Evolutionary conservation across 2,329 filamentous ascomycete species (phyloP), one percentile per base, ranked within the genome.

Genomic region (Xylaria sp.): DNA sequence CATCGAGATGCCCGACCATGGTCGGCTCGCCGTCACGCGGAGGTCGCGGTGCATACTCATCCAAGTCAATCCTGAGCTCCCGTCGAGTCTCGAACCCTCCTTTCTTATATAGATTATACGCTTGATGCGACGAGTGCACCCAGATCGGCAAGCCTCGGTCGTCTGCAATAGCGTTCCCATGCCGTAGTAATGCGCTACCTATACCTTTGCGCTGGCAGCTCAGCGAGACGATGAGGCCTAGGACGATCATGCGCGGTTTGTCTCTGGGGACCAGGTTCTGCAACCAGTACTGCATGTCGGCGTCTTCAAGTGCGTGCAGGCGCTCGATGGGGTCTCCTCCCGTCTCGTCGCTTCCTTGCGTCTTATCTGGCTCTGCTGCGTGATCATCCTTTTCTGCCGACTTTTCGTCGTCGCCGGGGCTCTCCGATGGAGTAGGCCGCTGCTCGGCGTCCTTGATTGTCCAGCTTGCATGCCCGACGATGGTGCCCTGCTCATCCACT

Each of bases 111-210:
- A 67, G 65, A 32, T 65, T 61, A 53, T 70, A 72, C 18, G 69
- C 71, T 47, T 69, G 69, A 35, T 73, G 71, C 23, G 71, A 73
- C 12, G 71, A 73, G 29, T 72, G 71, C 29, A 69, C 69, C 69
- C 69, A 73, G 29, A 67, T 61, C 1, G 65, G 25, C 23, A 73
- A 51, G 5, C 69, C 63, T 16, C 65, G 13, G 3, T 58, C 54
- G 13, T 73, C 69, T 1, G 71, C 65, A n/a, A 73, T 68, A 25
- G 50, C 16, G 25, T 69, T 73, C 12, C 71, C 71, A 35, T 73
- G 25, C 12, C 47, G 63, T 18, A 73, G 37, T 21, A 73, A 13
- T 12, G 68, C 68, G 9, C 63, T 50, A 0, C 71, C 71, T 5
- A 73, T 66, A 8, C 69, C 69, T n/a, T 37, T 61, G 2, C 67